These are phyloP conservation scores for Pleurotus djamor DNA, from an alignment of 768 basidiomycete genomes.

Conservation along the genomic window DNA sequence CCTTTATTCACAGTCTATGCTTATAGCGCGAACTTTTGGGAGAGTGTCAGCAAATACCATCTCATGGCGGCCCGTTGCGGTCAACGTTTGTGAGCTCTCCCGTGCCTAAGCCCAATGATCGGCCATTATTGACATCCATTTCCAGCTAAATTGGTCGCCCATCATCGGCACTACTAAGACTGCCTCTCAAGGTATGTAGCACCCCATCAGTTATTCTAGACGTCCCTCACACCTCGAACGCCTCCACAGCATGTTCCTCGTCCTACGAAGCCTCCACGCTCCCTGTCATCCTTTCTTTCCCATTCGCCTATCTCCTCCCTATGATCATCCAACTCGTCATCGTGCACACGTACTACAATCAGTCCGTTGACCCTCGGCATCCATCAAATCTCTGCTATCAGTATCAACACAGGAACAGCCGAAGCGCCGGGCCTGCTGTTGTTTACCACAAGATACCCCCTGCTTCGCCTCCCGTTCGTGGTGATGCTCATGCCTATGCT, in stretches of 20 bases:
- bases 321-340: conserved; percentile 7
- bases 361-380: conserved; percentile 1
- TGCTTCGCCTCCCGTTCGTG: not conserved
- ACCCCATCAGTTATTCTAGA: not conserved
- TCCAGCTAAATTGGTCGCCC: not conserved
- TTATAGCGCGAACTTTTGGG: conserved; percentile 7
- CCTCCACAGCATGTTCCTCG: conserved; percentile 2
- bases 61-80: not conserved
- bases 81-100: conserved; percentile 9
- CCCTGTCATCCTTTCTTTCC: conserved; percentile 3
- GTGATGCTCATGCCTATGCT: not conserved
- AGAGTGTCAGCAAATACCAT: conserved; percentile 3
- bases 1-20: not conserved
- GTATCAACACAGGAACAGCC: not conserved
- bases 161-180: not conserved
- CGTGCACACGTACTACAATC: conserved; percentile 9
- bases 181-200: not conserved
- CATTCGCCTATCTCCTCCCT: conserved; percentile 9
- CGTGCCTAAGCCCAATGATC: not conserved
- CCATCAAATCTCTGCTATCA: conserved; percentile 5
- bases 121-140: not conserved
- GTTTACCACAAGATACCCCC: not conserved
- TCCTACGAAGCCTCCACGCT: conserved; percentile 1
- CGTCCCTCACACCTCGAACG: not conserved
- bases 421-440: not conserved